Evolutionary conservation across 2,329 filamentous ascomycete genomes (phyloP).

Genomic region (Salinomyces thailandicus): DNA sequence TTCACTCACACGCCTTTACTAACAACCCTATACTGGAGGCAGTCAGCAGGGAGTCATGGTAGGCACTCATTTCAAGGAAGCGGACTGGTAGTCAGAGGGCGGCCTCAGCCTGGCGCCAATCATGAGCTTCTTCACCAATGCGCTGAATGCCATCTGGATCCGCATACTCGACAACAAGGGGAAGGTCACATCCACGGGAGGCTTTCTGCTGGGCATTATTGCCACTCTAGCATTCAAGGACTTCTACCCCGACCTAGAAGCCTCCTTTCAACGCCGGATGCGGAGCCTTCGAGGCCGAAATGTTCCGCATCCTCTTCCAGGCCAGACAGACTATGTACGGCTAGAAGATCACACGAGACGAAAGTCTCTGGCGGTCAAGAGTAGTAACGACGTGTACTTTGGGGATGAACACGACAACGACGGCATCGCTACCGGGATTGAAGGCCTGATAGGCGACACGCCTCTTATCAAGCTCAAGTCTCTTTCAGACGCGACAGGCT

Average conservation of each 20-base stretch:
- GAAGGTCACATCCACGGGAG: constrained; percentile 25
- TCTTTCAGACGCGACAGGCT: constrained; percentile 75
- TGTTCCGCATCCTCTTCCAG: constrained; percentile 16
- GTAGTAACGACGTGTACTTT: neutral
- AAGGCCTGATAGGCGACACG: constrained; percentile 87
- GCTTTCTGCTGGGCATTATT: constrained; percentile 65
- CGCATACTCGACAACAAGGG: constrained; percentile 23
- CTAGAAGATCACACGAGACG: constrained; percentile 21
- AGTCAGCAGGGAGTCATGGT: too few species aligned
- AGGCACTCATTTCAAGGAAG: too few species aligned
- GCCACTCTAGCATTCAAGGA: constrained; percentile 71
- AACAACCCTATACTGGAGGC: too few species aligned
- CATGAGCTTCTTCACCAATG: constrained; percentile 13
- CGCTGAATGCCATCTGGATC: constrained; percentile 19
- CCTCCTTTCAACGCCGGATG: constrained; percentile 44
- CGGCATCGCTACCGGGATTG: constrained; percentile 64
- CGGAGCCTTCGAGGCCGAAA: constrained; percentile 16
- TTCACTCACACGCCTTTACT: too few species aligned
- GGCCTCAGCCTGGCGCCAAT: too few species aligned
- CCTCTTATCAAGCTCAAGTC: constrained; percentile 78
- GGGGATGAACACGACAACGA: constrained; percentile 6
- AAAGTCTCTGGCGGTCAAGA: constrained; percentile 5
- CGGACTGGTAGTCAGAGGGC: too few species aligned
- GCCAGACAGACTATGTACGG: constrained; percentile 20
- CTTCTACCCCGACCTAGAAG: constrained; percentile 63